phyloP scores from a whole-genome alignment of 495 filamentous ascomycete genomes.

The Penicillium cinerascens region DNA sequence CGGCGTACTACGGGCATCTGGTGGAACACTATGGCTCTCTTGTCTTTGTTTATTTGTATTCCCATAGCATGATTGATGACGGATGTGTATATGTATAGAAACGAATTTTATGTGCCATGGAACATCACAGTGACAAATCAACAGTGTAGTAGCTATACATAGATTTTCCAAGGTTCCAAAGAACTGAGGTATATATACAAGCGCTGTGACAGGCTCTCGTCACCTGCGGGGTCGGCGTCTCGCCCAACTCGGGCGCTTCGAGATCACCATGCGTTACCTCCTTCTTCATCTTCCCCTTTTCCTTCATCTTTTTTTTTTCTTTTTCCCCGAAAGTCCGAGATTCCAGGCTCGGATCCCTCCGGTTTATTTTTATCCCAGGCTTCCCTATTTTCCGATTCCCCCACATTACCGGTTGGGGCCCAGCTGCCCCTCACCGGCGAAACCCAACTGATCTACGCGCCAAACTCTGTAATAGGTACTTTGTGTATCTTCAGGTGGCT shows the following conservation, averaged over 20 bases:
- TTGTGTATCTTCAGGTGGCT: constrained; percentile 7
- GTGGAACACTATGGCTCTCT: background rate
- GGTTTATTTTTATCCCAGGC: constrained; percentile 7
- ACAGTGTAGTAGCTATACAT: background rate
- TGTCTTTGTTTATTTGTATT: constrained; percentile 9
- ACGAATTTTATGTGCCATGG: constrained; percentile 8
- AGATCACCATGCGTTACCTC: constrained; percentile 1
- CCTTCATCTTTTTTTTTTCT: constrained; percentile 3
- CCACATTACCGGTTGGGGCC: constrained; percentile 4
- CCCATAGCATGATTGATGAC: constrained; percentile 17
- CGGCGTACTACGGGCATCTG: constrained; percentile 9
- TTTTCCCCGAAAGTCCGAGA: background rate
- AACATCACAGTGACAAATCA: background rate
- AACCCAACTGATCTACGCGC: constrained; percentile 14
- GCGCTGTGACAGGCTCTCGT: constrained; percentile 4
- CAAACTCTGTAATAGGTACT: constrained; percentile 18
- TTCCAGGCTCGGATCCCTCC: background rate
- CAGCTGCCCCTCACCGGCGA: constrained; percentile 7
- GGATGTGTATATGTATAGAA: constrained; percentile 18
- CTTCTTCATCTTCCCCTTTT: constrained; percentile 2
- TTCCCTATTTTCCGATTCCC: background rate
- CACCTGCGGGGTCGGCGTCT: constrained; percentile 27
- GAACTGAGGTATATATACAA: background rate
- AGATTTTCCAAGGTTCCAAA: background rate
- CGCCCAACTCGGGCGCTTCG: constrained; percentile 19